phyloP scores from a whole-genome alignment of 805 yeast species.

The Saturnispora serradocipensis region DNA sequence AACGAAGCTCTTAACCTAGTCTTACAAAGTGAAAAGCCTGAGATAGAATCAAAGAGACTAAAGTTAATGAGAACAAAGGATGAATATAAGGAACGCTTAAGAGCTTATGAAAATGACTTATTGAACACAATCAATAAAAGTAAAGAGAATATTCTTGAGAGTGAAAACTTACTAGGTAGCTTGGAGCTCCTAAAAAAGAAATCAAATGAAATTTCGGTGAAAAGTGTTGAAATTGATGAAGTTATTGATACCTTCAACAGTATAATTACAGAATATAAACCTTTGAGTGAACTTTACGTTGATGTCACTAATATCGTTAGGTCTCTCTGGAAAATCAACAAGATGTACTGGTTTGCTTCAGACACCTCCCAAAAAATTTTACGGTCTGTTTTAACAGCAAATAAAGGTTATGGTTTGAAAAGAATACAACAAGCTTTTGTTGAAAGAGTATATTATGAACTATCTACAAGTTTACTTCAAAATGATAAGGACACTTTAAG shows the following conservation, averaged over 20 bases:
- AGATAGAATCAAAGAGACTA: constrained; percentile 47
- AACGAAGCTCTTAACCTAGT: constrained; percentile 51
- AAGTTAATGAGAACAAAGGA: constrained; percentile 48
- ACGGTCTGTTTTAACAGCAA: constrained; percentile 16
- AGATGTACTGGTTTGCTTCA: constrained; percentile 46
- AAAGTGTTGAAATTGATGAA: constrained; percentile 43
- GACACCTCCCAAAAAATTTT: constrained; percentile 27
- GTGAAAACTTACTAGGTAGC: constrained; percentile 47
- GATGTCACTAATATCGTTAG: constrained; percentile 40
- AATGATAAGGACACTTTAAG: constrained; percentile 38
- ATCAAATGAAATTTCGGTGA: constrained; percentile 41
- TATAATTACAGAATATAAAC: constrained; percentile 37
- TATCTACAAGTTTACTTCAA: constrained; percentile 39
- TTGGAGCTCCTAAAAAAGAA: constrained; percentile 61
- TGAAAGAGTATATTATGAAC: constrained; percentile 34
- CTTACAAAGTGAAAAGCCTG: constrained; percentile 52
- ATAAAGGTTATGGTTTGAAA: neutral
- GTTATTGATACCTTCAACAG: constrained; percentile 48
- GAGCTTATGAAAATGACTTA: constrained; percentile 48
- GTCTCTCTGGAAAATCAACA: constrained; percentile 32
- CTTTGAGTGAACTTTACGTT: constrained; percentile 50
- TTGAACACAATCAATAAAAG: constrained; percentile 48
- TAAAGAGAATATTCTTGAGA: constrained; percentile 57
- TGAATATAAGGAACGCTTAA: constrained; percentile 47
- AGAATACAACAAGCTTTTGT: constrained; percentile 28